These are phyloP conservation scores for Ascochyta pisi DNA, from an alignment of 2,329 filamentous ascomycete species.

Conservation along the genomic window DNA sequence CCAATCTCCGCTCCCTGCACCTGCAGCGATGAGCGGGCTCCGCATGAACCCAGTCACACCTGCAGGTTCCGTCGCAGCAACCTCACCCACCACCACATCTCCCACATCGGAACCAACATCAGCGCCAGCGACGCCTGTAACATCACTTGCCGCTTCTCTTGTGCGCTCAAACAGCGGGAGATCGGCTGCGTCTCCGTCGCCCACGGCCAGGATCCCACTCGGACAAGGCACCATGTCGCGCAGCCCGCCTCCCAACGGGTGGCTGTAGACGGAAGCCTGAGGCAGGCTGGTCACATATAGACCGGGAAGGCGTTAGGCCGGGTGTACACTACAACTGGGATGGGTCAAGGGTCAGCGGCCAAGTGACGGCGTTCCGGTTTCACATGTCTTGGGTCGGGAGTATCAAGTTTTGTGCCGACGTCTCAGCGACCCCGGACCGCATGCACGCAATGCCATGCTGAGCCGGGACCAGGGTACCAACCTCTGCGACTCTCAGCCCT, in stretches of 20 bases:
- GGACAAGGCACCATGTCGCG: conserved; percentile 48
- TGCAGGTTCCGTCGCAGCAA: conserved; percentile 17
- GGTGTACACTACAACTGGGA: conserved; percentile 4
- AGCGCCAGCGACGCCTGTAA: conserved; percentile 18
- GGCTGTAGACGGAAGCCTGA: conserved; percentile 21
- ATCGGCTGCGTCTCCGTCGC: conserved; percentile 28
- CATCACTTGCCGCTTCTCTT: conserved; percentile 2
- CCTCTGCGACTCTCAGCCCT: not conserved
- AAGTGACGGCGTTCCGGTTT: conserved; percentile 15
- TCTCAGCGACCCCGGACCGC: not conserved
- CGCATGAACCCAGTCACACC: conserved; percentile 48
- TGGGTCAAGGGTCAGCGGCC: not conserved
- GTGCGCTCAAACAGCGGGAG: conserved; percentile 23
- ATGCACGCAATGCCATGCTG: not conserved
- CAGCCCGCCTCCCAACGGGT: conserved; percentile 43
- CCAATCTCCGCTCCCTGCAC: conserved; percentile 9
- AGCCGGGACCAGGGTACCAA: not conserved
- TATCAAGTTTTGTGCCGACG: not conserved
- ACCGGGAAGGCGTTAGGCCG: conserved; percentile 8
- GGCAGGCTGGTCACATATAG: conserved; percentile 3
- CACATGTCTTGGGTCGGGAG: not conserved
- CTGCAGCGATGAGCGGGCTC: conserved; percentile 35
- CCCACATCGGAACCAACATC: conserved; percentile 14
- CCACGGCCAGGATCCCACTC: conserved; percentile 42
- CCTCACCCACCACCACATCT: conserved; percentile 24